phyloP scores from a whole-genome alignment of 1,139 yeast species.

The Pichia inconspicua region DNA sequence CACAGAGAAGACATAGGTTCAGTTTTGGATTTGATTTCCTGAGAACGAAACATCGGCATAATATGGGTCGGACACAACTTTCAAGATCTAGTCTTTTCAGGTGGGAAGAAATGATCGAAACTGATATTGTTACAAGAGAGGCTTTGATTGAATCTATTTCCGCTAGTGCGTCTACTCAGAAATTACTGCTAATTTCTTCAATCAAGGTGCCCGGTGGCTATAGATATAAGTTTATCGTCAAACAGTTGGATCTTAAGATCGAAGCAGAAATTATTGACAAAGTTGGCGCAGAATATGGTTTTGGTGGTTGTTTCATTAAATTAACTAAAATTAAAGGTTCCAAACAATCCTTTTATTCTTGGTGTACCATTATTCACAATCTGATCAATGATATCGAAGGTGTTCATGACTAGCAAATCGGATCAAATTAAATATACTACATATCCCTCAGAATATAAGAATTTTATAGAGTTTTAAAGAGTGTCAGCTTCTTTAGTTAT shows the following conservation, averaged over 20 bases:
- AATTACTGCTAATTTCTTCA: neutral
- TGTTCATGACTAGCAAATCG: neutral
- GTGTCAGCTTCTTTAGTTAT: too few species aligned
- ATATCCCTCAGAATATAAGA: too few species aligned
- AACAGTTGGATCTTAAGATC: slow-evolving; percentile 3
- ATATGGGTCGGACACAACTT: slow-evolving; percentile 4
- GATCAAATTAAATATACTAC: too few species aligned
- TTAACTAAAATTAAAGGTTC: slow-evolving; percentile 16
- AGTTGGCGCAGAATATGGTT: slow-evolving; percentile 26
- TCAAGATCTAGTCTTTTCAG: neutral
- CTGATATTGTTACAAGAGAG: slow-evolving; percentile 11
- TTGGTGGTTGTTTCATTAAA: slow-evolving; percentile 26
- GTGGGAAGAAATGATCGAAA: slow-evolving; percentile 16
- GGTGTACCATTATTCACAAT: slow-evolving; percentile 18
- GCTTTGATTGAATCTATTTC: slow-evolving; percentile 4
- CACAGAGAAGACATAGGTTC: neutral
- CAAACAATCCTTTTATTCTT: slow-evolving; percentile 16
- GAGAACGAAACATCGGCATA: neutral
- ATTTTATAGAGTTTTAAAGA: too few species aligned
- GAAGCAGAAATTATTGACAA: slow-evolving; percentile 20
- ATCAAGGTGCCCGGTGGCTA: slow-evolving; percentile 1
- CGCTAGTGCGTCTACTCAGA: slow-evolving; percentile 2
- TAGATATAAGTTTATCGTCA: slow-evolving; percentile 6
- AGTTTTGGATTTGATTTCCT: neutral
- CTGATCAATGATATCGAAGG: slow-evolving; percentile 14